Evolutionary conservation across 805 yeast genomes (phyloP).

Genomic region (Saturnispora serradocipensis): DNA sequence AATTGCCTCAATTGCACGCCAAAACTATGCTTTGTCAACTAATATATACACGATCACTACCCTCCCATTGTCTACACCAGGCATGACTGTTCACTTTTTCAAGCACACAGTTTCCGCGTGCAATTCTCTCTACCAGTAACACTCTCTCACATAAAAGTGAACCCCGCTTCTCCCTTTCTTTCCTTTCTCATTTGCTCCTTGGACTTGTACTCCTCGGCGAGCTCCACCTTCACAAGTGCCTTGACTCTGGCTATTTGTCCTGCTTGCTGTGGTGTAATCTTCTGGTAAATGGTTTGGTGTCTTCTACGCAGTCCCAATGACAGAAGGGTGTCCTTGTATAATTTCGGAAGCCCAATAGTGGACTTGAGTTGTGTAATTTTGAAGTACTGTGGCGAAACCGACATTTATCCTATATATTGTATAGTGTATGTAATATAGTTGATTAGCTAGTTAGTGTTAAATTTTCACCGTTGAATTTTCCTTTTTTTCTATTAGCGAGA

Average conservation of each 20-base stretch:
- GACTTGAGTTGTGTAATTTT: constrained; percentile 75
- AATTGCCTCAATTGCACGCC: too few relatives aligned
- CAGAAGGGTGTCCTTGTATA: constrained; percentile 52
- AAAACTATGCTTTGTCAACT: too few relatives aligned
- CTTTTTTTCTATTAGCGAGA: background rate
- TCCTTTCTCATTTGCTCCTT: constrained; percentile 42
- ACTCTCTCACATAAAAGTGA: constrained; percentile 14
- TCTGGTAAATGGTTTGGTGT: constrained; percentile 64
- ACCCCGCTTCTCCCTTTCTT: constrained; percentile 63
- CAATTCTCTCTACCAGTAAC: too few relatives aligned
- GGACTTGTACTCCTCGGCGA: constrained; percentile 46
- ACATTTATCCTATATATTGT: background rate
- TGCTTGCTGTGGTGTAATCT: constrained; percentile 69
- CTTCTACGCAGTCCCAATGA: constrained; percentile 70
- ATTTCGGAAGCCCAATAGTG: constrained; percentile 73
- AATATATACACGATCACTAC: too few relatives aligned
- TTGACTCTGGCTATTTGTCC: constrained; percentile 78
- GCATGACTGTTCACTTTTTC: too few relatives aligned
- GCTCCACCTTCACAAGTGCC: constrained; percentile 76
- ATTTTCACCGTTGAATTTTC: background rate
- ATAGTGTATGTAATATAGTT: too few relatives aligned
- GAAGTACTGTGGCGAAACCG: constrained; percentile 30
- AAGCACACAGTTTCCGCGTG: too few relatives aligned
- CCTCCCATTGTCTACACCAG: too few relatives aligned
- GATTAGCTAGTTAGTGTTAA: too few relatives aligned